Evolutionary conservation across 2,329 filamentous ascomycete genomes (phyloP).

Genomic region (Penicillium sp.): DNA sequence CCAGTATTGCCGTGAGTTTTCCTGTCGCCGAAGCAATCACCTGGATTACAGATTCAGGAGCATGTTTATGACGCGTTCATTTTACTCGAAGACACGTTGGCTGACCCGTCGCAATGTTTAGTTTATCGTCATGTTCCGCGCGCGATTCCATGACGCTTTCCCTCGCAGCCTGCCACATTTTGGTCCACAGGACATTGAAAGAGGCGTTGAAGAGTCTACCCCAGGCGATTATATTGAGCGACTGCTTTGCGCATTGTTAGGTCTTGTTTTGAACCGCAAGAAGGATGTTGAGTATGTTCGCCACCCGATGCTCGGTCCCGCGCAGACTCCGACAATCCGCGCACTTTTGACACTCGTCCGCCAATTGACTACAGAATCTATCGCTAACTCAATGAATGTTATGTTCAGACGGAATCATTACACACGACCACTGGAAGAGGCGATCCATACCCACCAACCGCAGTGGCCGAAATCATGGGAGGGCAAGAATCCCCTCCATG

Average conservation of each 20-base stretch:
- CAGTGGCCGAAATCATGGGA: slow-evolving; percentile 90
- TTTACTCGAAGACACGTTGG: slow-evolving; percentile 30
- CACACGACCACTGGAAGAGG: slow-evolving; percentile 89
- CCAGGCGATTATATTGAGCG: slow-evolving; percentile 85
- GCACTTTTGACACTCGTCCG: slow-evolving; percentile 7
- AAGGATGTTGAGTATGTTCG: slow-evolving; percentile 91
- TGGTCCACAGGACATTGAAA: slow-evolving; percentile 92
- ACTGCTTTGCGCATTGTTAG: slow-evolving; percentile 84
- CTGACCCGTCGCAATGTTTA: slow-evolving; percentile 47
- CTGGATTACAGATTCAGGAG: slow-evolving; percentile 6
- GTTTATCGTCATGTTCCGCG: slow-evolving; percentile 98
- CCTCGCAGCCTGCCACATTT: slow-evolving; percentile 84
- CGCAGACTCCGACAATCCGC: slow-evolving; percentile 7
- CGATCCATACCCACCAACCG: slow-evolving; percentile 75
- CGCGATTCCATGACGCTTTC: slow-evolving; percentile 87
- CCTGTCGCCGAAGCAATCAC: not conserved
- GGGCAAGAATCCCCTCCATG: slow-evolving; percentile 77
- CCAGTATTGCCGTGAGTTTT: slow-evolving; percentile 82
- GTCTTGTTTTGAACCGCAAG: slow-evolving; percentile 90
- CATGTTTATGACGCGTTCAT: slow-evolving; percentile 27
- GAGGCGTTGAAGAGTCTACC: slow-evolving; percentile 72
- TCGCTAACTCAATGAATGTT: slow-evolving; percentile 30
- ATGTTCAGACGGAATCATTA: slow-evolving; percentile 79
- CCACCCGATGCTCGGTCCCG: slow-evolving; percentile 22
- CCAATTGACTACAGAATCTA: slow-evolving; percentile 6